phyloP scores from a whole-genome alignment of 2,329 filamentous ascomycete species.

The Fusarium sp. region DNA sequence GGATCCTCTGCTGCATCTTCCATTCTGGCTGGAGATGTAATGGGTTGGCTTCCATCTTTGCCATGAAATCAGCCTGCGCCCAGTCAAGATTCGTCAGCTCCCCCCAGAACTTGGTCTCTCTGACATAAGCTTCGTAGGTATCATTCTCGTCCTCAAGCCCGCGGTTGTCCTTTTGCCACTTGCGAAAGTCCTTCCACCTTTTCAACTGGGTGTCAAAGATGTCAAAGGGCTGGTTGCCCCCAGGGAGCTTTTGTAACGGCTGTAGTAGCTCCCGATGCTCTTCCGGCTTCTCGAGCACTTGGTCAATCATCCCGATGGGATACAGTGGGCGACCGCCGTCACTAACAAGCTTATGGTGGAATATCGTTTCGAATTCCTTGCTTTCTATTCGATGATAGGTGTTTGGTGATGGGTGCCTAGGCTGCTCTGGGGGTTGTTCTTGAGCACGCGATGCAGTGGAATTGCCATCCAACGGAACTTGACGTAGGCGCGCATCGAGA shows the following conservation, averaged over 20 bases:
- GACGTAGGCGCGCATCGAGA: constrained; percentile 29
- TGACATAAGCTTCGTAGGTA: constrained; percentile 6
- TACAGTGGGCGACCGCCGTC: constrained; percentile 47
- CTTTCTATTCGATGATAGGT: neutral
- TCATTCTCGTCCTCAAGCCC: constrained; percentile 30
- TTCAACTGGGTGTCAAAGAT: no score
- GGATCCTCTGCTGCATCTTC: neutral
- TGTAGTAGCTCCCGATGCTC: constrained; percentile 41
- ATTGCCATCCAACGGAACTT: neutral
- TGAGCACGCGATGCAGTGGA: no score
- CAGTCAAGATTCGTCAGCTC: neutral
- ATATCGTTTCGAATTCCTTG: constrained; percentile 25
- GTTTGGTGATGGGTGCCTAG: neutral
- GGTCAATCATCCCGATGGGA: constrained; percentile 39
- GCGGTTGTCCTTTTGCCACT: constrained; percentile 44
- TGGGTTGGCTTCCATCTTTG: constrained; percentile 16
- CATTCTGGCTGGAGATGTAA: constrained; percentile 11
- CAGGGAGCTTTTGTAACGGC: constrained; percentile 34
- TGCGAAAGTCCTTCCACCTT: constrained; percentile 46
- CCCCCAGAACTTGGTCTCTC: neutral
- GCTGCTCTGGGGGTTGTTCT: no score
- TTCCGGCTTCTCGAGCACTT: constrained; percentile 36
- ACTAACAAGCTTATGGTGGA: constrained; percentile 44
- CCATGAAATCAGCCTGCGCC: constrained; percentile 9
- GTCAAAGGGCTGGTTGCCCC: neutral